Evolutionary conservation across 371 early-diverging fungal species (phyloP), one percentile per base, ranked within the genome.

Genomic region (Zancudomyces culisetae): DNA sequence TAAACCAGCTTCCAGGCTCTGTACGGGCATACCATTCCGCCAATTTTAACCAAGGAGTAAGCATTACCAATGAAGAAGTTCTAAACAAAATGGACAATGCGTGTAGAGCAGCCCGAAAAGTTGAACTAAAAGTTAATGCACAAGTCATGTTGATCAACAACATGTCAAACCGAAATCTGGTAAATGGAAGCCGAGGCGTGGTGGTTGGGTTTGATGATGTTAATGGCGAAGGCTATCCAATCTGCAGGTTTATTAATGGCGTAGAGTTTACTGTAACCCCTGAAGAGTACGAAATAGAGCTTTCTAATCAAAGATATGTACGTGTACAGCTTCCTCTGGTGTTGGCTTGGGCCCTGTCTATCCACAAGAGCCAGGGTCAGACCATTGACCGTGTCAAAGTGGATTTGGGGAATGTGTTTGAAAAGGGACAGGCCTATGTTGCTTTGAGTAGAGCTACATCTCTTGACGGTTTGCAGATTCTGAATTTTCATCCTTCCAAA

Each of bases 311-410:
- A 26, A 55, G 45, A 42, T 65, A 53, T 41, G 49, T 15, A 15
- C 65, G 77, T 28, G 55, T 51, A 27, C 77, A 77, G 60, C 47
- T 74, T 24, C 70, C 73, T 13, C 27, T 73, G 29, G 55, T 66
- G 4, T 50, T 69, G 26, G 79, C 74, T 4, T 81, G 78, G 78
- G 81, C 77, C 0, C 42, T 76, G 52, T 74, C 90, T 12, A 84
- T 91, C 28, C 91, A 93, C 66, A 85, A 87, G 62, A 71, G 77
- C 46, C 95, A 92, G 65, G 95, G 92, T 0, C 88, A 90, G 71
- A 87, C 93, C 28, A 70, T 94, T 53, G 83, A 86, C 46, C 63
- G 76, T 3, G 77, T 85, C 6, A 64, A 77, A 50, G 78, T 94
- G 2, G 87, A 92, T 61, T 60, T 92, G 43, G 69, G 72, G 15